A percentile compares a stretch with the other conserved stretches of the same genome.
These are phyloP conservation scores for Anisodus tanguticus DNA, from an alignment of 257 asterid species.

Conservation along the genomic window DNA sequence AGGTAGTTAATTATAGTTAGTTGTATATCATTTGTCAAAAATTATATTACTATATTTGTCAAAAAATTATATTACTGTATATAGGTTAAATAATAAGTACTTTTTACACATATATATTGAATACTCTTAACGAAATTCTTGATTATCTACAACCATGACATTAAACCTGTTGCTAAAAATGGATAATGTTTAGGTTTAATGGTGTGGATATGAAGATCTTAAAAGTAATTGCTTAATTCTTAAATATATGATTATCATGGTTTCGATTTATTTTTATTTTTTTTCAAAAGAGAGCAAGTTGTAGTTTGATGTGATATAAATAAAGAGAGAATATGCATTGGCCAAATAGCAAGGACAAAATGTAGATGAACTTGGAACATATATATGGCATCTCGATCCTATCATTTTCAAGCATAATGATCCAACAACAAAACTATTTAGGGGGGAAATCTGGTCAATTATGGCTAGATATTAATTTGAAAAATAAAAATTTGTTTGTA, in stretches of 20 bases:
- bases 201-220: not conserved
- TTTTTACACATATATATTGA: no score
- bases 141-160: not conserved
- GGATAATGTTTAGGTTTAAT: not conserved
- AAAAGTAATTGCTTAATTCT: not conserved
- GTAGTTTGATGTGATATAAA: slow-evolving; percentile 17
- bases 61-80: no score
- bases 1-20: no score
- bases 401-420: not conserved
- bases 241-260: not conserved
- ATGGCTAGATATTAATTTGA: not conserved
- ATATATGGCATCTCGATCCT: not conserved
- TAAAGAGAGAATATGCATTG: slow-evolving; percentile 15
- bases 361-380: slow-evolving; percentile 8
- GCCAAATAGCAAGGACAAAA: slow-evolving; percentile 28
- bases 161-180: not conserved
- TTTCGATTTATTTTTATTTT: not conserved
- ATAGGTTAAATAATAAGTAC: no score
- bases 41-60: no score
- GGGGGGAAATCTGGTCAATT: not conserved
- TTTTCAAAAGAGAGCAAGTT: not conserved
- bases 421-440: not conserved
- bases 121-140: not conserved
- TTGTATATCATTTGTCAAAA: no score
- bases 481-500: not conserved